Evolutionary conservation across 106 monocot species (phyloP).

Genomic region (Dioscorea zingiberensis): DNA sequence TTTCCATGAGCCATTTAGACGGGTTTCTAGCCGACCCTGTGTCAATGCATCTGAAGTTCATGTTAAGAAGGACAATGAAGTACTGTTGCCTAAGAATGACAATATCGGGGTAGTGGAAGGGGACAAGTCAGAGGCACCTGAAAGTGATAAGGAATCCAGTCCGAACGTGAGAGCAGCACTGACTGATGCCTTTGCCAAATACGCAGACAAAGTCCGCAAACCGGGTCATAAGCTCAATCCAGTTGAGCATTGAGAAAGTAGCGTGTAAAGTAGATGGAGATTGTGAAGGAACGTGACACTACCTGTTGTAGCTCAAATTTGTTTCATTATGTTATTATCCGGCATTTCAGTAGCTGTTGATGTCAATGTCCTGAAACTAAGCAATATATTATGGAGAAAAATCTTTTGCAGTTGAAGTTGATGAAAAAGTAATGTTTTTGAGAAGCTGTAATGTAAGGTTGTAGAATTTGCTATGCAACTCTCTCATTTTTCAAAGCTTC

Average conservation of each 20-base stretch:
- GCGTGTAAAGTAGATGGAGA: too few relatives aligned
- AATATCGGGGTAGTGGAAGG: slow-evolving; percentile 6
- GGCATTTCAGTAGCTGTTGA: too few relatives aligned
- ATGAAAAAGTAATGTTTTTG: too few relatives aligned
- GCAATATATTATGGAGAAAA: too few relatives aligned
- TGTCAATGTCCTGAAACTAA: too few relatives aligned
- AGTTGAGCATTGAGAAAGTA: slow-evolving; percentile 15
- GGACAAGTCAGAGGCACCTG: slow-evolving; percentile 8
- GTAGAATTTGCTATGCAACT: too few relatives aligned
- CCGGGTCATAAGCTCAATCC: slow-evolving; percentile 14
- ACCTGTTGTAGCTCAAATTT: too few relatives aligned
- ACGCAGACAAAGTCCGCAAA: slow-evolving; percentile 38
- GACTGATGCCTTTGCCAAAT: slow-evolving; percentile 71
- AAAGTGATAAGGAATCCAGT: slow-evolving; percentile 19
- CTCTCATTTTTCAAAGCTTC: too few relatives aligned
- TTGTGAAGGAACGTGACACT: too few relatives aligned
- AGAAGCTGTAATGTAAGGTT: too few relatives aligned
- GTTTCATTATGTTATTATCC: too few relatives aligned
- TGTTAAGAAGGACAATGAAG: slow-evolving; percentile 11
- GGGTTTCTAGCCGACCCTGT: slow-evolving; percentile 32
- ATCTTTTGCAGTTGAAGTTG: too few relatives aligned
- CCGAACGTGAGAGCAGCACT: slow-evolving; percentile 54
- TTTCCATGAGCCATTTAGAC: slow-evolving; percentile 86
- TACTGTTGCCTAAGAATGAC: slow-evolving; percentile 3
- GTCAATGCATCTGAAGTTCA: slow-evolving; percentile 17